Evolutionary conservation across 2,329 filamentous ascomycete genomes (phyloP).

Genomic region (Sporothrix euskadiensis): DNA sequence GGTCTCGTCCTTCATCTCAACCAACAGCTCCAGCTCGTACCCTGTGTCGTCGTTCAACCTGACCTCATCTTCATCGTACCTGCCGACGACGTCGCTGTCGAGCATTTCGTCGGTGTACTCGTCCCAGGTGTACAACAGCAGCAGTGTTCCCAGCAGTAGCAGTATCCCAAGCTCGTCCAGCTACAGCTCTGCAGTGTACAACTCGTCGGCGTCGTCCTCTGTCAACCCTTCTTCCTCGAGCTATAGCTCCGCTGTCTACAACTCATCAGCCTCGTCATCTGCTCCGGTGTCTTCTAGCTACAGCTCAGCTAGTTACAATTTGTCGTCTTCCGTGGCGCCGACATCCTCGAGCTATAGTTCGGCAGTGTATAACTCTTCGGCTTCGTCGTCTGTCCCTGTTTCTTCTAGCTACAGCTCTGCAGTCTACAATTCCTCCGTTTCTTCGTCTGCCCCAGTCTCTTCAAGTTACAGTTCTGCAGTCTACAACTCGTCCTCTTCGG

Average conservation of each 20-base stretch:
- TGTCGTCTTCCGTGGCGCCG: background rate
- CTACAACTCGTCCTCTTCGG: background rate
- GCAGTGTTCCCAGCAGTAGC: background rate
- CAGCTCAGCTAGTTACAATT: background rate
- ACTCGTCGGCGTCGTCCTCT: background rate
- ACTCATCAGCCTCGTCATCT: background rate
- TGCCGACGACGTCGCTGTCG: background rate
- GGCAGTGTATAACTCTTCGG: background rate
- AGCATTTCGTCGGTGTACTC: background rate
- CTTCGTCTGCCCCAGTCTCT: background rate
- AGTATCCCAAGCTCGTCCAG: background rate
- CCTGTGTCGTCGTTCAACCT: background rate
- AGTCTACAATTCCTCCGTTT: background rate
- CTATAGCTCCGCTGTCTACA: background rate
- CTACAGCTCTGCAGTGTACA: constrained; percentile 3
- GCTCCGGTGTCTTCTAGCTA: background rate
- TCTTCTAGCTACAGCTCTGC: background rate
- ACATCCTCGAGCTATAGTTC: background rate
- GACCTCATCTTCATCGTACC: background rate
- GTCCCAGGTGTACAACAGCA: background rate
- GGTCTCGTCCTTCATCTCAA: background rate
- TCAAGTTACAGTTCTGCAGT: background rate
- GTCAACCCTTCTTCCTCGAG: background rate
- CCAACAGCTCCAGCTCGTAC: constrained; percentile 13
- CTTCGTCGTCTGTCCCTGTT: background rate